Evolutionary conservation across 768 basidiomycete genomes (phyloP).

Genomic region (Boletus sensibilis): DNA sequence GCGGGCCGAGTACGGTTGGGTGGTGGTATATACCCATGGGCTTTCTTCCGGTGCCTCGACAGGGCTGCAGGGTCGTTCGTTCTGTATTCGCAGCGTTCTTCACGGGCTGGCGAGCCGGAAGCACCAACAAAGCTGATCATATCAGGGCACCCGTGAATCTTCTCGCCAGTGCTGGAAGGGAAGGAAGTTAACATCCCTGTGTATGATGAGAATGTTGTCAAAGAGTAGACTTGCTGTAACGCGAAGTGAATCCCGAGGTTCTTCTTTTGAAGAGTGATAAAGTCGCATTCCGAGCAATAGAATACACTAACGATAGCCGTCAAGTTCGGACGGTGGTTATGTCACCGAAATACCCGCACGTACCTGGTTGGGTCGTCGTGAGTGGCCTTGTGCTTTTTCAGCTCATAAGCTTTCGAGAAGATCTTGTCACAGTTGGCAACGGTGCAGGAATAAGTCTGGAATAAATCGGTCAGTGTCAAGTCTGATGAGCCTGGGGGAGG

Average conservation of each 20-base stretch:
- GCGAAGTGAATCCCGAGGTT: constrained; percentile 20
- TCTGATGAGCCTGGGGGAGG: not conserved
- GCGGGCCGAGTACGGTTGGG: not conserved
- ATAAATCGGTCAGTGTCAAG: not conserved
- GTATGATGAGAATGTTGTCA: not conserved
- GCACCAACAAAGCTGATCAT: not conserved
- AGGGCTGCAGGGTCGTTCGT: constrained; percentile 29
- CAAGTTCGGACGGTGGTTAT: not conserved
- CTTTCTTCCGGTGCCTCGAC: constrained; percentile 24
- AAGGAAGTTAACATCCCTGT: not conserved
- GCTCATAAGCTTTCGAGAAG: constrained; percentile 18
- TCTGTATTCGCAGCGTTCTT: constrained; percentile 17
- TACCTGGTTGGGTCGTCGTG: constrained; percentile 18
- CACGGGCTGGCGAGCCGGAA: not conserved
- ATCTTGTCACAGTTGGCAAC: constrained; percentile 5
- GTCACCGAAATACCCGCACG: not conserved
- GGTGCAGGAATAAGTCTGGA: constrained; percentile 18
- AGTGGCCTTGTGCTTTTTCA: constrained; percentile 22
- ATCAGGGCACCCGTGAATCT: constrained; percentile 16
- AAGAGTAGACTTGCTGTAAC: constrained; percentile 16
- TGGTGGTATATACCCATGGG: constrained; percentile 22
- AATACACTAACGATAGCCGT: constrained; percentile 12
- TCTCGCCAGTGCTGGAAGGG: constrained; percentile 23
- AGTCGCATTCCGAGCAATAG: constrained; percentile 19
- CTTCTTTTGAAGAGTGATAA: constrained; percentile 21